Evolutionary conservation across 2,329 filamentous ascomycete species (phyloP).

Genomic region (Pseudocercospora vitis): DNA sequence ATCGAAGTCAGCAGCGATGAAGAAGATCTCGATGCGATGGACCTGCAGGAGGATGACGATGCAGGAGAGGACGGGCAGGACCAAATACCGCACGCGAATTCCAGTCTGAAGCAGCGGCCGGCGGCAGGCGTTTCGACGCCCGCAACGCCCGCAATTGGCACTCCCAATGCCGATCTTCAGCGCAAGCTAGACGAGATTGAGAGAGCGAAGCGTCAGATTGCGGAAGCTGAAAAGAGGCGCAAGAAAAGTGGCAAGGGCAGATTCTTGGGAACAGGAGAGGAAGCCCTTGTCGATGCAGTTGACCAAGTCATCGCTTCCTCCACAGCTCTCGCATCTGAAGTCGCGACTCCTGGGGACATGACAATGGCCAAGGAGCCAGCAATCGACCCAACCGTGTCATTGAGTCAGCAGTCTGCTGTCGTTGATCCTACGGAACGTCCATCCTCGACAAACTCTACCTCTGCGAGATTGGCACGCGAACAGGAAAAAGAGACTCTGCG

Average conservation of each 20-base stretch:
- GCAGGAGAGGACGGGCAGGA: conserved; percentile 3
- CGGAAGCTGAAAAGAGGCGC: conserved; percentile 46
- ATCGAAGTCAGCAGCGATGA: conserved; percentile 84
- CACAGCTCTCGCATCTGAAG: not conserved
- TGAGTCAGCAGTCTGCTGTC: not conserved
- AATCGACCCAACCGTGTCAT: too few species aligned
- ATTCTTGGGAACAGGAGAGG: conserved; percentile 1
- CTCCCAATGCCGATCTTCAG: conserved; percentile 12
- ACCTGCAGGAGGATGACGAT: conserved; percentile 23
- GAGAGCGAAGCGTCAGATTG: conserved; percentile 31
- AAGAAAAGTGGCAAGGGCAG: conserved; percentile 36
- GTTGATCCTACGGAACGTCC: not conserved
- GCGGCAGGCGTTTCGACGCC: conserved; percentile 23
- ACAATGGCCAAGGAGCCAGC: not conserved
- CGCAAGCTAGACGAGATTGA: conserved; percentile 31
- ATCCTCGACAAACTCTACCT: conserved; percentile 4
- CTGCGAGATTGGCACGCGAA: conserved; percentile 8
- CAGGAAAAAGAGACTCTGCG: conserved; percentile 19
- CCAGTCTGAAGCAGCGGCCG: not conserved
- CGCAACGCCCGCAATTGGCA: conserved; percentile 17
- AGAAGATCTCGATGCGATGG: conserved; percentile 39
- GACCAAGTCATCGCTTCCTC: conserved; percentile 7
- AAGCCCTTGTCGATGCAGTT: conserved; percentile 8
- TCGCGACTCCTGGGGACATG: not conserved
- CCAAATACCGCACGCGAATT: conserved; percentile 1